Percentiles rank a stretch among this genome's conserved stretches.
These are phyloP conservation scores for Solanum appendiculatum DNA, from an alignment of 257 asterid genomes.

Conservation along the genomic window DNA sequence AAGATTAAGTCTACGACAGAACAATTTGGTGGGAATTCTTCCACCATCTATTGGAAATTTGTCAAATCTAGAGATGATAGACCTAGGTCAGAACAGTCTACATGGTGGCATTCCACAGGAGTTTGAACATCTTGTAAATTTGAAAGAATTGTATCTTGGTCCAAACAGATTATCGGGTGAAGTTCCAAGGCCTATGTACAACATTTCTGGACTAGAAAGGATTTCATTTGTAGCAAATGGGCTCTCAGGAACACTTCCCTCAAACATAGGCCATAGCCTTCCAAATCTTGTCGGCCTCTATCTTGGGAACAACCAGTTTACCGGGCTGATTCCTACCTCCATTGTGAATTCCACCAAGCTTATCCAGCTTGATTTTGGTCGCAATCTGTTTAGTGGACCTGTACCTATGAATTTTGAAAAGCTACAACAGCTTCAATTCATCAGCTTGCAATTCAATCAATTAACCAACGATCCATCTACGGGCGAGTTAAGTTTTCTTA, in stretches of 20 bases:
- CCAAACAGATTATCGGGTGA: slow-evolving; percentile 11
- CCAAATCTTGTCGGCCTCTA: slow-evolving; percentile 1
- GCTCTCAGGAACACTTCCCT: slow-evolving; percentile 12
- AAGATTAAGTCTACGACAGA: neutral
- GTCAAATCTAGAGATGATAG: neutral
- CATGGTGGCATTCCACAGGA: slow-evolving; percentile 9
- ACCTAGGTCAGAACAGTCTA: neutral
- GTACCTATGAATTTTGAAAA: slow-evolving; percentile 6
- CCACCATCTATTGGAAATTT: neutral
- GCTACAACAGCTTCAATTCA: neutral
- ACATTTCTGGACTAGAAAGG: neutral
- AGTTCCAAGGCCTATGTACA: slow-evolving; percentile 8
- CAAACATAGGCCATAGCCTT: neutral
- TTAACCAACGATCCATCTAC: slow-evolving; percentile 1
- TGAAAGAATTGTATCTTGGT: neutral
- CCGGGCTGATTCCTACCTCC: slow-evolving; percentile 11
- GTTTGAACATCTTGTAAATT: neutral
- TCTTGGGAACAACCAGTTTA: neutral
- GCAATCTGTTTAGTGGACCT: slow-evolving; percentile 5
- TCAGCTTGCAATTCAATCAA: neutral
- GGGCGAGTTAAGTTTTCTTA: neutral
- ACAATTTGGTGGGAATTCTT: neutral
- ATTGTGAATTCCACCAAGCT: slow-evolving; percentile 11
- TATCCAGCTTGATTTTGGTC: neutral
- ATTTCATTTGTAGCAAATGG: neutral